Conservation (phyloP, 2,329 filamentous ascomycete species). For the Colletotrichum orchidophilum region DNA sequence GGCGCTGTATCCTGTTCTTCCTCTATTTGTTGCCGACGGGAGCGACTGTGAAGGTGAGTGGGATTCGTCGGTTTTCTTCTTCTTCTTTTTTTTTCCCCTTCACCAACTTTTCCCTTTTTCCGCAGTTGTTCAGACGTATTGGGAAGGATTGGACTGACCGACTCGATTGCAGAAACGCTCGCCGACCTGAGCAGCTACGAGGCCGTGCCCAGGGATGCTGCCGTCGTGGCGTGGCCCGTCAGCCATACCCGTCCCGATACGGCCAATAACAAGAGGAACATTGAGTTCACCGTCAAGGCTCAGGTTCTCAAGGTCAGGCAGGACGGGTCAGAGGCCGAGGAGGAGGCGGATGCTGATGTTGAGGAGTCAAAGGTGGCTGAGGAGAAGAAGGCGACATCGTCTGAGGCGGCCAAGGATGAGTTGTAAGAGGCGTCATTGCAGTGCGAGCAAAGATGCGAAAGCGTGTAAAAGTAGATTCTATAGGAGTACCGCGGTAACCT, state of each 20-base stretch:
- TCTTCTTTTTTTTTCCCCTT: too few relatives aligned
- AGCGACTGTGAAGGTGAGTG: constrained; percentile 48
- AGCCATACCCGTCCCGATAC: constrained; percentile 41
- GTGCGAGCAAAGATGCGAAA: background rate
- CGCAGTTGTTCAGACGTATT: background rate
- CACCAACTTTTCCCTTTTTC: background rate
- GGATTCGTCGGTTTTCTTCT: background rate
- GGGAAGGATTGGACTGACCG: background rate
- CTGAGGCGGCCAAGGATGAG: constrained; percentile 13
- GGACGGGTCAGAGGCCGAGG: background rate
- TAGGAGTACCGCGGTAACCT: background rate
- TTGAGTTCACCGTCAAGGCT: constrained; percentile 44
- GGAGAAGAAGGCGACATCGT: background rate
- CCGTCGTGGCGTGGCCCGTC: constrained; percentile 43
- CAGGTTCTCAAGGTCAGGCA: constrained; percentile 38
- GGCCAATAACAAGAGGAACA: constrained; percentile 38
- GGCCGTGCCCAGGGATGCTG: constrained; percentile 38
- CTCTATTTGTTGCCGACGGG: constrained; percentile 51
- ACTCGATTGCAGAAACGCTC: constrained; percentile 23
- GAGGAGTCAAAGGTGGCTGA: background rate
- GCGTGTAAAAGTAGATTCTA: background rate
- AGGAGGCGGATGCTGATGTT: background rate
- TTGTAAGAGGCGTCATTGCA: background rate
- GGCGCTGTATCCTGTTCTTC: constrained; percentile 53
- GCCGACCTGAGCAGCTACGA: constrained; percentile 42